Conservation (phyloP, 2,329 filamentous ascomycete species). For the Periconia sp. region DNA sequence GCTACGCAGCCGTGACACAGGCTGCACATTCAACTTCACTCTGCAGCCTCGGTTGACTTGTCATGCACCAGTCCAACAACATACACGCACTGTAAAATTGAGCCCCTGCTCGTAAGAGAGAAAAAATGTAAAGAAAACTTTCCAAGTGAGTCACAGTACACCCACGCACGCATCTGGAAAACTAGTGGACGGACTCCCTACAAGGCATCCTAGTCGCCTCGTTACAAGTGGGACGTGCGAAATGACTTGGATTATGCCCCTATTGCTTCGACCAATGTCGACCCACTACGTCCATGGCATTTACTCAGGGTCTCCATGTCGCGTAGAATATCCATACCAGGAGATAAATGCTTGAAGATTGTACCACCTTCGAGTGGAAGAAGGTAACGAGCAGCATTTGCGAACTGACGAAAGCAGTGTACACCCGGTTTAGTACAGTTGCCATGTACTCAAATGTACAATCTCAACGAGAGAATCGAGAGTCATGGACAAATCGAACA, state of each 20-base stretch:
- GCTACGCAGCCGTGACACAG: background rate
- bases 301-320: background rate
- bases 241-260: background rate
- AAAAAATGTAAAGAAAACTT: no score
- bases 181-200: background rate
- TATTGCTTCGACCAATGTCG: background rate
- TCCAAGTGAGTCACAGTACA: background rate
- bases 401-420: no score
- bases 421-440: no score
- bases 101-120: no score
- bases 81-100: background rate
- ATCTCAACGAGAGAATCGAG: background rate
- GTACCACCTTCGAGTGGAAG: no score
- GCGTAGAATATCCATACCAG: background rate
- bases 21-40: background rate
- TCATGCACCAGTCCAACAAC: background rate
- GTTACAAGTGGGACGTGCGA: background rate
- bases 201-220: background rate
- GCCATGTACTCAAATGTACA: background rate
- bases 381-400: no score
- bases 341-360: no score
- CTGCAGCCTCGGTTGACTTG: background rate
- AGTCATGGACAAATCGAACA: background rate
- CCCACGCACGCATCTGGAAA: background rate
- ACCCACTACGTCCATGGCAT: background rate